Evolutionary conservation across 2,329 filamentous ascomycete species (phyloP), one percentile per base, ranked within the genome.

Genomic region (Clonostachys chloroleuca): DNA sequence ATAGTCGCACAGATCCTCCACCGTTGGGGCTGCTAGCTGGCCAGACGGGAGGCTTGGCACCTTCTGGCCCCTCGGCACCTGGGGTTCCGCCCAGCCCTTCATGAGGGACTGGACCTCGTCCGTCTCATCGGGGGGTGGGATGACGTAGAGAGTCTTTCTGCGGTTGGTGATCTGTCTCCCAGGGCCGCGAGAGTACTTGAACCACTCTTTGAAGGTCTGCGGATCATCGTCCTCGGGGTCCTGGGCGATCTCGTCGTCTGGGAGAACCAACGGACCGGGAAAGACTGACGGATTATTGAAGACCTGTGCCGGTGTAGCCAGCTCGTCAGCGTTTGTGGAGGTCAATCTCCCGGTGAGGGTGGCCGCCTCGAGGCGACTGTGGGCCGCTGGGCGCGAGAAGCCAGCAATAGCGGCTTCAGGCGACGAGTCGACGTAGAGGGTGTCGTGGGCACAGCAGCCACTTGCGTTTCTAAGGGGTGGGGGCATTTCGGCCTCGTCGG

Each of bases 211-310:
- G 40, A 81, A 64, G 37, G 68, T 76, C 51, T 87, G 82, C 0
- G 74, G 62, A 2, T 71, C 66, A 37, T 68, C 70, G 24, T 30
- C 24, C 6, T 73, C 64, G 1, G 77, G 74, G 37, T 85, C 75
- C 34, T 69, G 61, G 1, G 75, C 72, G 2, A 87, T 66, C 17
- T 80, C 78, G 55, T 86, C 83, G 3, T 66, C 70, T 0, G 83
- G 83, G 0, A 87, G 63, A 0, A 84, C 65, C 6, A 87, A 57
- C 0, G 83, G 81, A 0, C 67, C 78, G 0, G 82, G 83, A 51
- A 84, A 87, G 0, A 66, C 61, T 34, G 49, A 54, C 0, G 48
- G 46, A 17, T 65, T 53, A 9, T 49, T 49, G 41, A 53, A 40
- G 1, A 44, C 49, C 6, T 56, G 49, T 3, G 52, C 46, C 4